A percentile compares a stretch with the other conserved stretches of the same genome.
Conservation (phyloP, 2,329 filamentous ascomycete species). For the Fusarium sp. region DNA sequence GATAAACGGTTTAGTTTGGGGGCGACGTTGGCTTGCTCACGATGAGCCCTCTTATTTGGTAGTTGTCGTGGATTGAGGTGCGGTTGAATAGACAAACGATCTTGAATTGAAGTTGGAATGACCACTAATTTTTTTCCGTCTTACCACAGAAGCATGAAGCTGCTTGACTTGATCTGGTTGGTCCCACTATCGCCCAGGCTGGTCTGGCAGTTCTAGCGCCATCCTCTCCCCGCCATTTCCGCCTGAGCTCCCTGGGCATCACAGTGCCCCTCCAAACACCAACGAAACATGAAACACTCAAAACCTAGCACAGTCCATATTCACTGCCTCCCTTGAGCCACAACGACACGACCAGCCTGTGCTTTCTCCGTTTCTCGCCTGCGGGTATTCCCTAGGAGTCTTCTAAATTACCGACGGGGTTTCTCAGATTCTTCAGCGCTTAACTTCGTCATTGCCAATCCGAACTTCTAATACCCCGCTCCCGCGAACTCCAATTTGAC, state of each 20-base stretch:
- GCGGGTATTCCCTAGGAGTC: background rate
- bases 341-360: background rate
- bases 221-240: conserved; percentile 28
- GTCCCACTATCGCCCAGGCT: conserved; percentile 11
- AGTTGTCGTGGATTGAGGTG: background rate
- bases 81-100: background rate
- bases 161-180: conserved; percentile 21
- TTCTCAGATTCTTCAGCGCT: background rate
- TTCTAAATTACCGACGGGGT: background rate
- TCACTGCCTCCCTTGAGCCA: conserved; percentile 22
- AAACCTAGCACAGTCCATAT: conserved; percentile 3
- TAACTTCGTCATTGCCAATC: conserved; percentile 3
- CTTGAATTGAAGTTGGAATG: background rate
- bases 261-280: conserved; percentile 31
- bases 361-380: background rate
- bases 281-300: conserved; percentile 7
- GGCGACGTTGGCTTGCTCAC: background rate
- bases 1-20: background rate
- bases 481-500: background rate
- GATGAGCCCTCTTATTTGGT: background rate
- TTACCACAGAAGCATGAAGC: background rate
- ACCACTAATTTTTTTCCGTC: conserved; percentile 2
- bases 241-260: conserved; percentile 14
- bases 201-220: conserved; percentile 18
- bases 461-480: conserved; percentile 29